Conservation (phyloP, 345 rosid genomes). For the Eucalyptus guilfoylei region DNA sequence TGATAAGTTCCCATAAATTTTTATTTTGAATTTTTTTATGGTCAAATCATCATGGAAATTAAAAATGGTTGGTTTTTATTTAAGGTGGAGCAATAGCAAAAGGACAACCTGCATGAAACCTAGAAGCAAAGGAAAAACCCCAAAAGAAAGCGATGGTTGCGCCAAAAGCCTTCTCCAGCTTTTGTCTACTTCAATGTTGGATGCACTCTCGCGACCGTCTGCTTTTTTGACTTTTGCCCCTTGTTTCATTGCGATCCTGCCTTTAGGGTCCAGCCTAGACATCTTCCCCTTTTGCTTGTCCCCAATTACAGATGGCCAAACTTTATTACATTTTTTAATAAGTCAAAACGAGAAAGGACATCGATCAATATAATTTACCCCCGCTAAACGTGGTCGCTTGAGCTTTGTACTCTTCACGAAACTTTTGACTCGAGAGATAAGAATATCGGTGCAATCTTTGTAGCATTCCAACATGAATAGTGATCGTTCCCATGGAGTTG, state of each 20-base stretch:
- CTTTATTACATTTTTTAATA: neutral
- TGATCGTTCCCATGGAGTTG: neutral
- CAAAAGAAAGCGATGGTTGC: neutral
- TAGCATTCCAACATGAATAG: neutral
- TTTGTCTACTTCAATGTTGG: neutral
- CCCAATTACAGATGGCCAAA: neutral
- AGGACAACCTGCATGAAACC: neutral
- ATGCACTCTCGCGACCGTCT: neutral
- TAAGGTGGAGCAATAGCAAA: neutral
- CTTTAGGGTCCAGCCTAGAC: neutral
- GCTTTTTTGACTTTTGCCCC: neutral
- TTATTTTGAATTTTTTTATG: neutral
- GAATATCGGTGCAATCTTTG: neutral
- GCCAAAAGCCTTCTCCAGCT: neutral
- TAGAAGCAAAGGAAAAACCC: neutral
- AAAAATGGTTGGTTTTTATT: neutral
- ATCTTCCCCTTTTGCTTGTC: neutral
- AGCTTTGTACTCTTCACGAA: neutral
- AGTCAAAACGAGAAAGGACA: neutral
- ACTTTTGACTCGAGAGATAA: neutral
- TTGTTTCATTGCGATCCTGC: neutral
- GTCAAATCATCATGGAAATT: neutral
- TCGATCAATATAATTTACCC: neutral
- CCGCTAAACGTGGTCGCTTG: rapidly evolving
- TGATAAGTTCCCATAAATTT: neutral